A percentile compares a stretch with the other conserved stretches of the same genome.
Conservation (phyloP, 371 early-diverging fungal genomes). For the Conidiobolus incongruus region DNA sequence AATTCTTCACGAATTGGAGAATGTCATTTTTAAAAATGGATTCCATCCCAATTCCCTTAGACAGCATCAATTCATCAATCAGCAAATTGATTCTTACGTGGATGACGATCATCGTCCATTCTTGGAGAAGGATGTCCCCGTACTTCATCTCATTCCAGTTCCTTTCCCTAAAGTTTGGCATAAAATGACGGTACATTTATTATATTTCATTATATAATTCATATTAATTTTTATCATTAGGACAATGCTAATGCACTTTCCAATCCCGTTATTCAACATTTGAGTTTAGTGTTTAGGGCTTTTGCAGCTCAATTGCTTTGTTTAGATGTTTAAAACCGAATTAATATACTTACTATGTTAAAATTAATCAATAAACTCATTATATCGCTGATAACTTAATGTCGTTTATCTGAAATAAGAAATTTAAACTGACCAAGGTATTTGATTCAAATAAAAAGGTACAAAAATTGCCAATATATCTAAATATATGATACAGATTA, state of each 20-base stretch:
- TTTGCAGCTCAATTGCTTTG: conserved; percentile 29
- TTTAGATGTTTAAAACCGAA: no score
- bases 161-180: conserved; percentile 91
- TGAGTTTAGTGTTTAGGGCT: conserved; percentile 20
- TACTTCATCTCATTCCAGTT: conserved; percentile 73
- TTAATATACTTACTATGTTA: no score
- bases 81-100: conserved; percentile 15
- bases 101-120: conserved; percentile 92
- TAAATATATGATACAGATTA: no score
- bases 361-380: no score
- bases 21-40: conserved; percentile 15
- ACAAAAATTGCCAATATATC: no score
- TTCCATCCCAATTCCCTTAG: conserved; percentile 8
- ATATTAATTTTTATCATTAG: neutral
- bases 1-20: conserved; percentile 19
- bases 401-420: no score
- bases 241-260: conserved; percentile 21
- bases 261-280: conserved; percentile 15
- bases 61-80: conserved; percentile 5
- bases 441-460: no score
- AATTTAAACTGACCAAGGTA: no score
- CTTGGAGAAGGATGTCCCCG: conserved; percentile 43
- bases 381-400: no score
- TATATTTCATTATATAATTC: neutral
- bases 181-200: conserved; percentile 15